These are phyloP conservation scores for Cystobasidium slooffiae DNA, from an alignment of 1,284 basidiomycete genomes.

Conservation along the genomic window DNA sequence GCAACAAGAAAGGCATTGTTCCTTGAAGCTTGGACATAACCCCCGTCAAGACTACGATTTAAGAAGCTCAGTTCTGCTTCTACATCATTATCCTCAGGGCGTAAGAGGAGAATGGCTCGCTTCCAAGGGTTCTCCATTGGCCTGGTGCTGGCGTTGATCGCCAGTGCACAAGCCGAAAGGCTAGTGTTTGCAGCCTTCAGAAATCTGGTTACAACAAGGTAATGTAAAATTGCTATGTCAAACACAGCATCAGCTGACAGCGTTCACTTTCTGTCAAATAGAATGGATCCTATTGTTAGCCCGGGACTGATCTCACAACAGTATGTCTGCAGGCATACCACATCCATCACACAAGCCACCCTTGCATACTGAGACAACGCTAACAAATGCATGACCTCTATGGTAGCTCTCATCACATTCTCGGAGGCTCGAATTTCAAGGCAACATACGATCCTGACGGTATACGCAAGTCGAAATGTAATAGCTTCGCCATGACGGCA, in stretches of 20 bases:
- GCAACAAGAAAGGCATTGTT: no score
- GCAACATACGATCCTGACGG: conserved; percentile 17
- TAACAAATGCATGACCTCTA: background rate
- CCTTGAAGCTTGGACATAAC: no score
- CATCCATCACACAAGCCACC: background rate
- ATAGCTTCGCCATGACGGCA: conserved; percentile 7
- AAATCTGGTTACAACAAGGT: conserved; percentile 25
- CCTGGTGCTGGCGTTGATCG: conserved; percentile 10
- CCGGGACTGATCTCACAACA: conserved; percentile 29
- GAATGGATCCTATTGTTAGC: conserved; percentile 36
- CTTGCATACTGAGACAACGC: background rate
- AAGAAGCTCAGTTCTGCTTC: no score
- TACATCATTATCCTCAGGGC: background rate
- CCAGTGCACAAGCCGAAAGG: conserved; percentile 12
- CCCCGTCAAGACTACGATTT: no score
- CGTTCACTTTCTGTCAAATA: background rate
- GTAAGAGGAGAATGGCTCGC: background rate
- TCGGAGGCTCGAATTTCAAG: conserved; percentile 27
- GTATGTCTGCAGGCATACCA: conserved; percentile 2
- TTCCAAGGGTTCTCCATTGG: background rate
- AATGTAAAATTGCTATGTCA: background rate
- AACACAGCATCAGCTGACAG: background rate
- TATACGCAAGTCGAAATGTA: conserved; percentile 15
- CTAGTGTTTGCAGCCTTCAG: conserved; percentile 18
- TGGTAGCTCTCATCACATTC: conserved; percentile 17